These are phyloP conservation scores for Brassica juncea DNA, from an alignment of 345 rosid species.

Conservation along the genomic window DNA sequence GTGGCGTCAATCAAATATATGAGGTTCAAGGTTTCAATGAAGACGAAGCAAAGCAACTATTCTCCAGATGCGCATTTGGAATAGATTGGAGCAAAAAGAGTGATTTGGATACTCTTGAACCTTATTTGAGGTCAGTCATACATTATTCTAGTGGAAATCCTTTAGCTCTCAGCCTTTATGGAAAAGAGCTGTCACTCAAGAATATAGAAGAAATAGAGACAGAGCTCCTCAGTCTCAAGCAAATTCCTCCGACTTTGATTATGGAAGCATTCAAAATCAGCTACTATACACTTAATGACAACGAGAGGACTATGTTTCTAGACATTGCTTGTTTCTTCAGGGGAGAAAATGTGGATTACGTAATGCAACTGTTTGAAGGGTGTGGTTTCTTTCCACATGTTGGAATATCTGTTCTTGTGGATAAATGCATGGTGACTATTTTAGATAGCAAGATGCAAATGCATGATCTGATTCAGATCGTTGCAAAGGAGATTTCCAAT, in stretches of 20 bases:
- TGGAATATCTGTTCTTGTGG: too few species aligned
- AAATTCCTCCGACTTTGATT: neutral
- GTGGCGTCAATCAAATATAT: slow-evolving; percentile 1
- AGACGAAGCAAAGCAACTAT: neutral
- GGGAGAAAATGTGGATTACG: too few species aligned
- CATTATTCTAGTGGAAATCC: neutral
- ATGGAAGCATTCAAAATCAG: neutral
- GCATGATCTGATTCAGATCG: neutral
- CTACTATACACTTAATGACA: slow-evolving; percentile 3
- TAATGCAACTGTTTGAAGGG: too few species aligned
- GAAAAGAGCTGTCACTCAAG: neutral
- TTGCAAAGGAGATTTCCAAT: neutral
- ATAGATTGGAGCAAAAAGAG: neutral
- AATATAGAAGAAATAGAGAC: neutral
- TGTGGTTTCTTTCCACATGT: too few species aligned
- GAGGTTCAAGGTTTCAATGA: slow-evolving; percentile 1
- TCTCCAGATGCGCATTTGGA: neutral
- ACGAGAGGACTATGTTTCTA: neutral
- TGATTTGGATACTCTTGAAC: neutral
- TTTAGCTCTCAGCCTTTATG: neutral
- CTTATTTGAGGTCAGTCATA: neutral
- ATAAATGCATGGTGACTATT: too few species aligned
- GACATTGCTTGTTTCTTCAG: too few species aligned
- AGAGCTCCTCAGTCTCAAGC: neutral
- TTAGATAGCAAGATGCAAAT: neutral